Evolutionary conservation across 2,329 filamentous ascomycete species (phyloP), one percentile per base, ranked within the genome.

Genomic region (Fusarium siculi): DNA sequence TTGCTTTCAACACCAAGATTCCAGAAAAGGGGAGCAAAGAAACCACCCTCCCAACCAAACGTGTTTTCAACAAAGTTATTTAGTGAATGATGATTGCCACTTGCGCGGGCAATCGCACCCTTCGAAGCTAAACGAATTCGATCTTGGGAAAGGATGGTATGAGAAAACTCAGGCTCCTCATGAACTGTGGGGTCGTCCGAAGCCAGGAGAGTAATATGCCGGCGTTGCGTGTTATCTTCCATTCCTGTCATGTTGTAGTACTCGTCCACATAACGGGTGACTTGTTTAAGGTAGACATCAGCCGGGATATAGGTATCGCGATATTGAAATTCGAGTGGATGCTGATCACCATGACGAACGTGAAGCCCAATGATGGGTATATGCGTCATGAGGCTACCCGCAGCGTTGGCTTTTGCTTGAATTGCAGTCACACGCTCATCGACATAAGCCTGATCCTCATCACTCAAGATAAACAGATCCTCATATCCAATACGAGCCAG

Each of bases 11-110:
- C 50, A 8, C 93, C 94, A 2, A 97, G 85, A 56, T 91, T 92
- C 90, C 93, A 95, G 82, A 97, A 97, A 82, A 96, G 91, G 76
- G 90, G 88, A 19, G 89, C 88, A 82, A 93, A 97, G 85, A 97
- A 97, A 3, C 94, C 94, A 23, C 94, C 94, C 80, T 97, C 94
- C 94, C 94, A 97, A 36, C 94, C 94, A 44, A 93, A 91, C 4
- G 91, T 89, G 78, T 95, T 92, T 66, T 95, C 93, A 40, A 93
- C 87, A 79, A 93, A 93, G 75, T 88, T 89, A 73, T 87, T 87
- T 79, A 92, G 89, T 11, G 87, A 84, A 16, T 83, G 82, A 30
- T 82, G 82, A 68, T 89, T 82, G 7, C 81, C 79, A 47, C 80
- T 81, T 65, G 79, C 82, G 72, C 81, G 81, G 76, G 84, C 77